phyloP scores from a whole-genome alignment of 1,139 yeast species.

The Suzukiozyma palmioleophila region DNA sequence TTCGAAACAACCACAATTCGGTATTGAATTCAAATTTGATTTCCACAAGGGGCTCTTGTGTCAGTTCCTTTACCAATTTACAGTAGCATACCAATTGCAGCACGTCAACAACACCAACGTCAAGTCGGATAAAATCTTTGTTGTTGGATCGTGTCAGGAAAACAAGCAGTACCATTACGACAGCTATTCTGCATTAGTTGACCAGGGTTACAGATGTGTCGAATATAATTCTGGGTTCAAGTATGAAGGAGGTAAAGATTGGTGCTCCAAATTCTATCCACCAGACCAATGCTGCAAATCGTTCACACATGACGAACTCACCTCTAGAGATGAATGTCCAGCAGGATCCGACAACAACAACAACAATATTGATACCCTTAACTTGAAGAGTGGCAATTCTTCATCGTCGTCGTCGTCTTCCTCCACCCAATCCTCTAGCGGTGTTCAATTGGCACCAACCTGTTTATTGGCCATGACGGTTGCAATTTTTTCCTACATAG shows the following conservation, averaged over 20 bases:
- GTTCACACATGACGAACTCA: conserved; percentile 13
- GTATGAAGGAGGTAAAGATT: conserved; percentile 18
- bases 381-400: no score
- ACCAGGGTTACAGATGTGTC: conserved; percentile 17
- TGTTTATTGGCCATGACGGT: no score
- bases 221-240: conserved; percentile 19
- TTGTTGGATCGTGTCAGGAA: conserved; percentile 17
- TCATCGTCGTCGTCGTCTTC: no score
- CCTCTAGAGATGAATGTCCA: conserved; percentile 14
- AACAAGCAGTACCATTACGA: conserved; percentile 14
- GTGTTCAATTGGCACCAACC: no score
- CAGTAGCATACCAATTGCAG: conserved; percentile 16
- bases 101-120: conserved; percentile 9
- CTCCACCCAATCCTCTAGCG: no score
- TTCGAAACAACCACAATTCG: conserved; percentile 14
- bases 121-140: conserved; percentile 16
- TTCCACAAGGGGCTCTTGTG: conserved; percentile 16
- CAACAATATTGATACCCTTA: no score
- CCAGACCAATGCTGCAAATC: conserved; percentile 13
- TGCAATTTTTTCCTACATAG: no score
- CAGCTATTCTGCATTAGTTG: conserved; percentile 10
- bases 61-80: conserved; percentile 18
- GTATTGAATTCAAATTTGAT: conserved; percentile 17
- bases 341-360: neutral
- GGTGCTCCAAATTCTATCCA: conserved; percentile 17